These are phyloP conservation scores for Cenococcum geophilum DNA, from an alignment of 495 filamentous ascomycete species.

Conservation along the genomic window DNA sequence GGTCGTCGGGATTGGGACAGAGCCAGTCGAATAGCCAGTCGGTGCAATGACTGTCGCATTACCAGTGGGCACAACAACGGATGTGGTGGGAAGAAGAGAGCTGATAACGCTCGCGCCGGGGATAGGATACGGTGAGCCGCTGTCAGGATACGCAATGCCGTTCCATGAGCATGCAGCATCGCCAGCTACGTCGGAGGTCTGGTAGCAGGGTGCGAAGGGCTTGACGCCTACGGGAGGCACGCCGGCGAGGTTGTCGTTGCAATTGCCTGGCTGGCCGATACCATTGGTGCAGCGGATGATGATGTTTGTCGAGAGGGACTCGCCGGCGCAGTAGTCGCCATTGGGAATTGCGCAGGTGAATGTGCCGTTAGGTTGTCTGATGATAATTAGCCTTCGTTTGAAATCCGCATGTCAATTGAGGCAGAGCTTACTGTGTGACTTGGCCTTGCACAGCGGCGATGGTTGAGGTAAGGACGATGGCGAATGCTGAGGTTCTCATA, in stretches of 20 bases:
- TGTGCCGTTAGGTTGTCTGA: slow-evolving; percentile 8
- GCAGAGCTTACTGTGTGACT: too few relatives aligned
- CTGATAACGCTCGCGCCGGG: background rate
- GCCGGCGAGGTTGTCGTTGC: slow-evolving; percentile 31
- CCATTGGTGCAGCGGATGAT: slow-evolving; percentile 33
- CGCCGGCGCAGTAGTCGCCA: slow-evolving; percentile 27
- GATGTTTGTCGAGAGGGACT: slow-evolving; percentile 22
- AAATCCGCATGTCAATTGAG: too few relatives aligned
- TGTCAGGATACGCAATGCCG: slow-evolving; percentile 15
- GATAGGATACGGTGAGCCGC: background rate
- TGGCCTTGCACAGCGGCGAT: too few relatives aligned
- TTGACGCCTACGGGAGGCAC: slow-evolving; percentile 19
- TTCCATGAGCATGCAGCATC: slow-evolving; percentile 32
- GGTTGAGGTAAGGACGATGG: too few relatives aligned
- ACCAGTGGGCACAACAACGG: background rate
- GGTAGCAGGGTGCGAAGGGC: slow-evolving; percentile 24
- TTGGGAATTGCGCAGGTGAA: slow-evolving; percentile 27
- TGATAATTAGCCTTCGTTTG: too few relatives aligned
- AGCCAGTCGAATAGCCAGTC: background rate
- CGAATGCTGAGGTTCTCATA: too few relatives aligned
- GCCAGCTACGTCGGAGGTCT: slow-evolving; percentile 16
- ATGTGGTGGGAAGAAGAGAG: background rate
- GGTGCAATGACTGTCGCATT: too few relatives aligned
- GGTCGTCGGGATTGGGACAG: background rate
- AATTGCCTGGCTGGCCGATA: slow-evolving; percentile 30